phyloP scores from a whole-genome alignment of 2,329 filamentous ascomycete genomes.

The Scedosporium boydii region DNA sequence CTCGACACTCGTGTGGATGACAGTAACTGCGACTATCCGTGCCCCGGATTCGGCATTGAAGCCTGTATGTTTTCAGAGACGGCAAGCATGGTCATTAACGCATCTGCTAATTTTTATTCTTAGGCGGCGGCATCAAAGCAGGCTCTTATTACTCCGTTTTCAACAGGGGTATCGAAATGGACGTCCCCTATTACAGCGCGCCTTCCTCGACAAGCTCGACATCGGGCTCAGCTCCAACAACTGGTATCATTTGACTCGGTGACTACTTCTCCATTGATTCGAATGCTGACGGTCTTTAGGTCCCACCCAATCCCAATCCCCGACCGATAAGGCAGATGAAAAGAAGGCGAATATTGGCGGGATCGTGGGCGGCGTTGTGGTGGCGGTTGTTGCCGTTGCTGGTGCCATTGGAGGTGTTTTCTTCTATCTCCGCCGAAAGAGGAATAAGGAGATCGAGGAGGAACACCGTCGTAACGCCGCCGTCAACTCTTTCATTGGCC shows the following conservation, averaged over 20 bases:
- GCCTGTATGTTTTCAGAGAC: constrained; percentile 47
- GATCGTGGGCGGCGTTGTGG: constrained; percentile 80
- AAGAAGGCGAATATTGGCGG: constrained; percentile 55
- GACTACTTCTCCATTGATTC: not conserved
- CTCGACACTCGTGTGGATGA: constrained; percentile 42
- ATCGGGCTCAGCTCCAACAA: constrained; percentile 14
- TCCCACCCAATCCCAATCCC: not conserved
- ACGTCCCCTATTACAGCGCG: constrained; percentile 23
- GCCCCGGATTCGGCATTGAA: constrained; percentile 51
- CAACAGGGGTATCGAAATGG: constrained; percentile 38
- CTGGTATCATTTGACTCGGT: constrained; percentile 1
- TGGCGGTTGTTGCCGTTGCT: constrained; percentile 63
- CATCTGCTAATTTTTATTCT: constrained; percentile 5
- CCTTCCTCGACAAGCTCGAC: constrained; percentile 14
- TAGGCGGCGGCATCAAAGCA: constrained; percentile 24
- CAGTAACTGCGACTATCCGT: constrained; percentile 53
- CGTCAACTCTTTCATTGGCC: constrained; percentile 64
- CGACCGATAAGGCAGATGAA: constrained; percentile 22
- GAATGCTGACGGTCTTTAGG: not conserved
- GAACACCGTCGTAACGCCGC: constrained; percentile 76
- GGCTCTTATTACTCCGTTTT: constrained; percentile 31
- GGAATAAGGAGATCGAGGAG: constrained; percentile 69
- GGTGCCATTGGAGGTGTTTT: constrained; percentile 59
- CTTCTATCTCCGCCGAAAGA: constrained; percentile 66
- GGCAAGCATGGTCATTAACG: not conserved